phyloP scores from a whole-genome alignment of 352 stramenopile genomes.

The Phytophthora multivora region DNA sequence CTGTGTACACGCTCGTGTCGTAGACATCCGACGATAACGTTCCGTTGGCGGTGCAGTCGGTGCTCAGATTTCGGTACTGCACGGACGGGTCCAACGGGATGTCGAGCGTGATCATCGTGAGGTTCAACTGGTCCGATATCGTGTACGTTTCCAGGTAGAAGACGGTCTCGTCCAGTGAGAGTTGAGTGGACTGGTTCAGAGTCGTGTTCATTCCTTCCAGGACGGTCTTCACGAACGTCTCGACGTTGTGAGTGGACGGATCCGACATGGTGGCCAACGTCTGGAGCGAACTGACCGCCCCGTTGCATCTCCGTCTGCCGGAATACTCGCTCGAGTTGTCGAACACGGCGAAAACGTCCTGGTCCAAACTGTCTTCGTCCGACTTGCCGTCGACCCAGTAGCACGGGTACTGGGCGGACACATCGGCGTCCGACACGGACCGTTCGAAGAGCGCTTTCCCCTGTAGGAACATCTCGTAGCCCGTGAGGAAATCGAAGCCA shows the following conservation, averaged over 20 bases:
- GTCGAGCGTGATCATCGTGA: slow-evolving; percentile 45
- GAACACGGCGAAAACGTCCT: slow-evolving; percentile 19
- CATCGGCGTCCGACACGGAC: slow-evolving; percentile 41
- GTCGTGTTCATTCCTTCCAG: slow-evolving; percentile 35
- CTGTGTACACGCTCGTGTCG: slow-evolving; percentile 18
- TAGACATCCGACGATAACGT: slow-evolving; percentile 16
- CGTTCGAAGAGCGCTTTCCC: slow-evolving; percentile 47
- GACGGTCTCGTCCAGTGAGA: slow-evolving; percentile 26
- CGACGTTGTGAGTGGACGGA: slow-evolving; percentile 30
- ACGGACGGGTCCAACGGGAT: slow-evolving; percentile 28
- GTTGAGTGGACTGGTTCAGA: slow-evolving; percentile 17
- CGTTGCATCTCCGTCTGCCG: slow-evolving; percentile 33
- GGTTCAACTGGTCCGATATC: slow-evolving; percentile 37
- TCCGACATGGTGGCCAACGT: slow-evolving; percentile 30
- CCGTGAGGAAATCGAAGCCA: slow-evolving; percentile 27
- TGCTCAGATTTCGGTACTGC: slow-evolving; percentile 35
- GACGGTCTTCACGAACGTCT: slow-evolving; percentile 25
- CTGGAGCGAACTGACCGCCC: slow-evolving; percentile 37
- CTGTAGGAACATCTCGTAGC: slow-evolving; percentile 50
- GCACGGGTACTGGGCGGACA: slow-evolving; percentile 37
- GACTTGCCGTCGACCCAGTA: slow-evolving; percentile 30
- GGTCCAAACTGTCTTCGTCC: slow-evolving; percentile 14
- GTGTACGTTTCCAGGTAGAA: slow-evolving; percentile 40
- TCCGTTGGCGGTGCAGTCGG: slow-evolving; percentile 26
- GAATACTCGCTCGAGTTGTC: slow-evolving; percentile 27